These are phyloP conservation scores for Metschnikowia continentalis DNA, from an alignment of 805 yeast species.

Conservation along the genomic window DNA sequence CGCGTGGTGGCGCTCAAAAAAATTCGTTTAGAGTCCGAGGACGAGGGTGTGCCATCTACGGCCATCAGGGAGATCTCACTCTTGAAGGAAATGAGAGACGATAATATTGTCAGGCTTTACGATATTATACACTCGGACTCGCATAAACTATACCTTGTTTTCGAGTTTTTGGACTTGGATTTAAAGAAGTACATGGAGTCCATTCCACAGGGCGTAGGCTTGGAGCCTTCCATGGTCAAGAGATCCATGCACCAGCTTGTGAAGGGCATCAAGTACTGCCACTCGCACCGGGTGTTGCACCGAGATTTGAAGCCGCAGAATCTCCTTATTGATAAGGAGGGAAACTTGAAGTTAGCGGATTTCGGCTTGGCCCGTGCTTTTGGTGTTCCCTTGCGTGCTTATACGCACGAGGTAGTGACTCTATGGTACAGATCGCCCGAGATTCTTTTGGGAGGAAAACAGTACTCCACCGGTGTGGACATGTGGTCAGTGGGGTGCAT, in stretches of 20 bases:
- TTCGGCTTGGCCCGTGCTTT: conserved; percentile 96
- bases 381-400: conserved; percentile 95
- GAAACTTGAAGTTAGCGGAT: conserved; percentile 65
- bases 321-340: conserved; percentile 89
- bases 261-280: conserved; percentile 90
- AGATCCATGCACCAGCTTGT: conserved; percentile 89
- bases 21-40: conserved; percentile 92
- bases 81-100: conserved; percentile 89
- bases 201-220: conserved; percentile 83
- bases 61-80: conserved; percentile 95
- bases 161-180: conserved; percentile 91
- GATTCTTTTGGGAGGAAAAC: conserved; percentile 90
- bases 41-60: conserved; percentile 97
- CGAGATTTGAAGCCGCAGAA: conserved; percentile 97
- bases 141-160: conserved; percentile 87
- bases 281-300: conserved; percentile 89
- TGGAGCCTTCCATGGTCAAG: conserved; percentile 87
- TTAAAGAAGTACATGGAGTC: conserved; percentile 96
- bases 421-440: conserved; percentile 98
- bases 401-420: conserved; percentile 97
- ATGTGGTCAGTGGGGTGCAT: conserved; percentile 99
- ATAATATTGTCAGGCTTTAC: conserved; percentile 83
- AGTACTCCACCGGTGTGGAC: conserved; percentile 96
- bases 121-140: conserved; percentile 95
- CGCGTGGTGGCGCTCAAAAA: conserved; percentile 94